phyloP scores from a whole-genome alignment of 2,329 filamentous ascomycete genomes.

The Cladophialophora chaetospira region DNA sequence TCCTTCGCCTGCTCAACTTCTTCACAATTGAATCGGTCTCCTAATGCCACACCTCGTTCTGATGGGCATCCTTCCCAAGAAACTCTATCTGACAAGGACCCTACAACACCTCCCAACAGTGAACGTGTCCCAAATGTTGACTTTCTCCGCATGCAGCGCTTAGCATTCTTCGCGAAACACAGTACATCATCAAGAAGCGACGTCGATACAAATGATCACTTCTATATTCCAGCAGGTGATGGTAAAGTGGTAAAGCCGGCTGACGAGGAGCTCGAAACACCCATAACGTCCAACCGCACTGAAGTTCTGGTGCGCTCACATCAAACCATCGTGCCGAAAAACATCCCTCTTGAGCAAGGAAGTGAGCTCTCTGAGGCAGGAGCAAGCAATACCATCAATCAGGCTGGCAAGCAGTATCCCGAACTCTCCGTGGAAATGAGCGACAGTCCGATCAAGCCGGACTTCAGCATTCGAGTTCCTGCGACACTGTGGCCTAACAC shows the following conservation, averaged over 20 bases:
- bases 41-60: not conserved
- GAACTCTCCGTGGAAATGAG: not conserved
- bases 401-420: not conserved
- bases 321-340: not conserved
- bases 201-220: not conserved
- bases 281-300: not conserved
- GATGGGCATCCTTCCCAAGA: slow-evolving; percentile 6
- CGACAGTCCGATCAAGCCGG: not conserved
- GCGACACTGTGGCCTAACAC: slow-evolving; percentile 19
- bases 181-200: not conserved
- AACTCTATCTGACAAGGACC: not conserved
- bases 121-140: slow-evolving; percentile 8
- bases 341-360: not conserved
- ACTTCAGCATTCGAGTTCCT: slow-evolving; percentile 14
- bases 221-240: slow-evolving; percentile 1
- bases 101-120: not conserved
- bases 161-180: slow-evolving; percentile 28
- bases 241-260: not conserved
- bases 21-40: not conserved
- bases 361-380: not conserved
- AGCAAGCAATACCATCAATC: not conserved
- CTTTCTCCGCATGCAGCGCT: slow-evolving; percentile 26
- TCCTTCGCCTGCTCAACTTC: not conserved
- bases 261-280: not conserved
- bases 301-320: not conserved